Evolutionary conservation across 2,329 filamentous ascomycete species (phyloP), one percentile per base, ranked within the genome.

Genomic region (Cercospora sp.): DNA sequence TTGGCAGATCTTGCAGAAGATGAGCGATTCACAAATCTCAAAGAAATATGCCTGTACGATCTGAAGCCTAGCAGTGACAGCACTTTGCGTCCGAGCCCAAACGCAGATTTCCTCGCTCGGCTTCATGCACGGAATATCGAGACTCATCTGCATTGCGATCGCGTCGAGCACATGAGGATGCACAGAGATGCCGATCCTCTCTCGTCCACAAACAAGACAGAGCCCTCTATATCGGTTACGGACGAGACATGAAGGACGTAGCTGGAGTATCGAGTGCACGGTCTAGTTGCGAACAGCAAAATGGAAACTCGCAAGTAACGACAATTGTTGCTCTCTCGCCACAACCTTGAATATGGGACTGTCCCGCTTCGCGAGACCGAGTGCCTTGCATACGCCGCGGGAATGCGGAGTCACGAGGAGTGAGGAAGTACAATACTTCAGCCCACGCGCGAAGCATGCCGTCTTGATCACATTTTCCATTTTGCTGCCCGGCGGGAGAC

Each of bases 1-100:
- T 24, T 70, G 66, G 64, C 73, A 74, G 30, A 61, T 30, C 30
- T 34, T 57, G 34, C 58, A 18, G 45, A 62, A 58, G n/a, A 28
- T 5, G 43, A 58, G 61, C 16, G 43, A 16, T 61, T 61, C 26
- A 26, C 16, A 30, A 66, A 18, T 3, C 30, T 66, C 18, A 55
- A 30, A 26, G 28, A 66, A 40, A 49, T 66, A 18, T 66, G 64
- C 49, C 32, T 66, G 12, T 61, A 40, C 13, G 24, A 61, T 9
- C 40, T 51, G 34, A 32, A 49, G 40, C 10, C 34, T 6, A 13
- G 32, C 3, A 13, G 10, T 26, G 21, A 26, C 21, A 13, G 18
- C 21, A 10, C 45, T 3, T 21, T 13, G 9, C 18, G 9, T 51
- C 21, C 32, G 53, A 53, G 30, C 16, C 6, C 28, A 13, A 40